Evolutionary conservation across 148 eudicot species (phyloP), one percentile per base, ranked within the genome.

Genomic region (Rhododendron williamsianum): DNA sequence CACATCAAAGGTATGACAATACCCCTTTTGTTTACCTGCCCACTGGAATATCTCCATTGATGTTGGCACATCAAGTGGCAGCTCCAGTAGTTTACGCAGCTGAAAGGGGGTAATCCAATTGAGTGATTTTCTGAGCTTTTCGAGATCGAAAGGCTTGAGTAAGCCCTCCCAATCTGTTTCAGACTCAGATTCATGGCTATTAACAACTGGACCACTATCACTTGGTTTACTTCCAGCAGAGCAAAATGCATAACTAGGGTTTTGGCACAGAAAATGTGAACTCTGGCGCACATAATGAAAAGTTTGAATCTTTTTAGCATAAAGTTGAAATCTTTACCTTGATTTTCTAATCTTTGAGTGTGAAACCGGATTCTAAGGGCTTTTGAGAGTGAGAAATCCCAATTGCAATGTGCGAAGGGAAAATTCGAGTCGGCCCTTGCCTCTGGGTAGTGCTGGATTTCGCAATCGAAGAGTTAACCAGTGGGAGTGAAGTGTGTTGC

Each of bases 121-220:
- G 58, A 97, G 85, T 13, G 98, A 91, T 77, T 92, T 89, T 15
- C 91, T 89, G 46, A 95, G 94, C 85, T 95, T 89, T 85, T 94
- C 91, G 35, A 95, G 87, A 84, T 94, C 98, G 83, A 93, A 97
- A 65, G 99, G 98, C 85, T 92, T 91, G 77, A 94, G 95, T 81
- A 95, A 91, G 74, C 86, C 90, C 78, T 91, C 98, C 99, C 99
- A 97, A 25, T 97, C 94, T 78, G 90, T 93, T 80, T 90, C 91
- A 77, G 90, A 76, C 76, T 86, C 89, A 21, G 90, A 81, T 76
- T 85, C 88, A 41, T 81, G 19, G 21, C 52, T 74, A 69, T 19
- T 48, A 78, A 56, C 38, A 58, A 56, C 81, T 67, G 30, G 13
- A 80, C 69, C 38, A 60, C 9, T 63, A 38, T 83, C 83, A 81